Evolutionary conservation across 2,329 filamentous ascomycete species (phyloP), one percentile per base, ranked within the genome.

Genomic region (Phyllosticta citrichinensis): DNA sequence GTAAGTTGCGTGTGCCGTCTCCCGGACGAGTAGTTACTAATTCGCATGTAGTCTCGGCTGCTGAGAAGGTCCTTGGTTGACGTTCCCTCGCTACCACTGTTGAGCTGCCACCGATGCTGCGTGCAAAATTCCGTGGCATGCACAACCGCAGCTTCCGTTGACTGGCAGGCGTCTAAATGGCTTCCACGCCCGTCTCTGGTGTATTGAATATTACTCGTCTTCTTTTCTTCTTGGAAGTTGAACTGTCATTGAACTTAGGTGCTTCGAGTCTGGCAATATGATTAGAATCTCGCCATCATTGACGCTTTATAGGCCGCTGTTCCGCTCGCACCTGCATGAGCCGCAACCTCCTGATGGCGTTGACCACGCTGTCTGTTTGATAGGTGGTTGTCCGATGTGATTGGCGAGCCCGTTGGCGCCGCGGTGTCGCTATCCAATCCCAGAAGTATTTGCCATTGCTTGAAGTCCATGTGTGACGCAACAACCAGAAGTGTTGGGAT

Each of bases 1-100:
- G 89, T 91, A 78, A 74, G 80, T 65, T 25, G 20, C 67, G 65
- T 51, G 71, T 17, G 22, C 10, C 14, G 19, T n/a, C 30, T 24
- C 30, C 22, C 71, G 27, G 35, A 20, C n/a, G 17, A 52, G 5
- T 14, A 30, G 27, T 19, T 27, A 12, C 56, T 62, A 51, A 55
- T 33, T 17, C 19, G 5, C 20, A 55, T 25, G 19, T 20, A 62
- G 61, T 62, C 27, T 62, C 61, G 24, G 55, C 61, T 3, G 61
- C 61, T n/a, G 56, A 59, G 6, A 62, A 62, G 52, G 61, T 62
- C 12, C 53, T 62, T 19, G 60, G 30, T 55, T 62, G 52, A 58
- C 69, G 6, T 61, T 66, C 2, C 40, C 40, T 47, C 40, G 66
- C 68, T 20, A 69, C 67, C 8, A 65, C 47, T 10, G 61, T 69